These are phyloP conservation scores for Castanea mollissima DNA, from an alignment of 306 rosid genomes.

Conservation along the genomic window DNA sequence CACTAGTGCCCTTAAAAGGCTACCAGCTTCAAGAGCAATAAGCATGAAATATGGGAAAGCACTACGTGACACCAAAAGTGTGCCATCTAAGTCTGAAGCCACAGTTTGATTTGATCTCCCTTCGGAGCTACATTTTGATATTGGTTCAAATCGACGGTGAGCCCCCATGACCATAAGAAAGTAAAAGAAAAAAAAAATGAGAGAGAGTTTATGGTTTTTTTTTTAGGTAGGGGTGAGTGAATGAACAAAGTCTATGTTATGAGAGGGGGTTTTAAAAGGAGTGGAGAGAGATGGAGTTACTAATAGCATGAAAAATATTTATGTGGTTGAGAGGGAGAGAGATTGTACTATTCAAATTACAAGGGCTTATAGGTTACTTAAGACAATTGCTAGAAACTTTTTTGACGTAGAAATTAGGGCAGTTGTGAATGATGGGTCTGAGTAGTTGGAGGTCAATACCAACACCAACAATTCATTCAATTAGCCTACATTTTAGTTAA, in stretches of 20 bases:
- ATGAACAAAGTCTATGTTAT: conserved; percentile 10
- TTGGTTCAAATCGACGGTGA: conserved; percentile 47
- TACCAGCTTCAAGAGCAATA: conserved; percentile 85
- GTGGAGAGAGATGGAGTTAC: conserved; percentile 9
- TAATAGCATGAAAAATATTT: conserved; percentile 18
- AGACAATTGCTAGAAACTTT: conserved; percentile 3
- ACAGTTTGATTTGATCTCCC: conserved; percentile 69
- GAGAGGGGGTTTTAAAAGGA: conserved; percentile 46
- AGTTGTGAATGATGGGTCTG: conserved; percentile 36
- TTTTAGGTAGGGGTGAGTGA: neutral
- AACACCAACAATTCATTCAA: conserved; percentile 48
- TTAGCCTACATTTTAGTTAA: conserved; percentile 64
- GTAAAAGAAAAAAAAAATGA: neutral
- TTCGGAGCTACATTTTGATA: conserved; percentile 59
- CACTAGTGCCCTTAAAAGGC: conserved; percentile 56
- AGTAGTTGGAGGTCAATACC: conserved; percentile 57
- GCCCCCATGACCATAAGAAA: conserved; percentile 44
- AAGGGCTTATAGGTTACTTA: neutral
- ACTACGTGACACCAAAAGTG: conserved; percentile 56
- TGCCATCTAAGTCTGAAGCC: conserved; percentile 84
- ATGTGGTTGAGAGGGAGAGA: conserved; percentile 11
- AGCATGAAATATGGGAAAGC: conserved; percentile 96
- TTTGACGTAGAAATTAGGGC: conserved; percentile 31
- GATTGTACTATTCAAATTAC: neutral
- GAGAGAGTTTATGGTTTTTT: neutral